Percentiles rank a stretch among this genome's conserved stretches.
phyloP scores from a whole-genome alignment of 176 grass and related monocot genomes.

The Ananas comosus region DNA sequence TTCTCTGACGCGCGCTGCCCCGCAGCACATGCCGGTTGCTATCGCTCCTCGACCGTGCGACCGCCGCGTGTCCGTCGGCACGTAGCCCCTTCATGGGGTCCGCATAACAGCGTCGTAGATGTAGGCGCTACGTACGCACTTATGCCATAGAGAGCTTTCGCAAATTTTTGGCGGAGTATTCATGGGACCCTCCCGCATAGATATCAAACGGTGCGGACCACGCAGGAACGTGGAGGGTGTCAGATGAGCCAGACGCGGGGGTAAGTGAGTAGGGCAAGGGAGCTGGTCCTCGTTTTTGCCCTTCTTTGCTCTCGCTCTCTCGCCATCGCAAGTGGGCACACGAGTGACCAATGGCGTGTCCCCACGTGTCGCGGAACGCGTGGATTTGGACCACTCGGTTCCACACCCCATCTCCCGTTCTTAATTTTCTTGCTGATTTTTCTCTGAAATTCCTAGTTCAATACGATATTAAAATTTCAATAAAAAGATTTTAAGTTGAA shows the following conservation, averaged over 20 bases:
- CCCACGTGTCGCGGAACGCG: too few species aligned
- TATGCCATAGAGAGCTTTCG: background rate
- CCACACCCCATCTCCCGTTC: too few species aligned
- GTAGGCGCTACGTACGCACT: background rate
- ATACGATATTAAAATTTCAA: too few species aligned
- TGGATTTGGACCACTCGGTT: too few species aligned
- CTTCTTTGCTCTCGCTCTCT: background rate
- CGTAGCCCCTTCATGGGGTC: slow-evolving; percentile 21
- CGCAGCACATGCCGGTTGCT: slow-evolving; percentile 54
- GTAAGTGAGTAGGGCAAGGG: background rate
- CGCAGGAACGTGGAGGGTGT: background rate
- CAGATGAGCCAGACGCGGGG: background rate
- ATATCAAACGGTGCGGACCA: background rate
- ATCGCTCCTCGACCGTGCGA: slow-evolving; percentile 47
- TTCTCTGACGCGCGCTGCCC: slow-evolving; percentile 59
- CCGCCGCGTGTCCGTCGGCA: slow-evolving; percentile 54
- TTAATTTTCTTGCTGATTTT: too few species aligned
- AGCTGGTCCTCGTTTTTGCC: slow-evolving; percentile 2
- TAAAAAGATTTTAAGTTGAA: too few species aligned
- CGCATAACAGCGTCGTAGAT: slow-evolving; percentile 9
- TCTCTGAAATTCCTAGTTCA: too few species aligned
- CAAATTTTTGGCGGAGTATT: background rate
- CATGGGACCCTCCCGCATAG: background rate
- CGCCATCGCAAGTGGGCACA: too few species aligned
- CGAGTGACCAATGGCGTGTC: too few species aligned